Evolutionary conservation across 148 eudicot species (phyloP).

Genomic region (Nepenthes mirabilis): DNA sequence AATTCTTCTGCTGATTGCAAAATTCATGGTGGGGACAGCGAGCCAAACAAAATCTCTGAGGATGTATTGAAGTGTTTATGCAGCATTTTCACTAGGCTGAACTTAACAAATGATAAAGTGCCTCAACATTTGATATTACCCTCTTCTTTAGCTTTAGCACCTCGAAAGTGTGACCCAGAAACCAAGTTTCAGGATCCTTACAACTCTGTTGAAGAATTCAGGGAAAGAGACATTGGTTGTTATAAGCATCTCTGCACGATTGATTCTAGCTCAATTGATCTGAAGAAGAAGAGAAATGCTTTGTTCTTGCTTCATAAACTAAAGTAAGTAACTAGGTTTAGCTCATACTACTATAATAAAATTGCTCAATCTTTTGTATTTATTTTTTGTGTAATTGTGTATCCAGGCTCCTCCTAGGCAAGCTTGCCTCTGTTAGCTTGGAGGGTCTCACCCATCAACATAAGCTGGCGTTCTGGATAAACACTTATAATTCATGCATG

Average conservation of each 20-base stretch:
- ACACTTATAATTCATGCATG: slow-evolving; percentile 84
- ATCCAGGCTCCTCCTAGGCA: slow-evolving; percentile 61
- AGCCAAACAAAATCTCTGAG: slow-evolving; percentile 71
- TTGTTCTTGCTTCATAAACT: slow-evolving; percentile 70
- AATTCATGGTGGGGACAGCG: slow-evolving; percentile 34
- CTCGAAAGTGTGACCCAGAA: slow-evolving; percentile 16
- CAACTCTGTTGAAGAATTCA: slow-evolving; percentile 21
- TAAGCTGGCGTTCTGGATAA: slow-evolving; percentile 98
- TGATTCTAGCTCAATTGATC: slow-evolving; percentile 56
- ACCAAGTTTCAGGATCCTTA: slow-evolving; percentile 48
- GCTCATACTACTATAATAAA: not conserved
- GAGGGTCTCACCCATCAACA: slow-evolving; percentile 83
- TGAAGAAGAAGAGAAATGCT: slow-evolving; percentile 52
- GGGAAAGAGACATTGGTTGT: slow-evolving; percentile 51
- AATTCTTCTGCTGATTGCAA: slow-evolving; percentile 9
- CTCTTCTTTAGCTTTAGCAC: slow-evolving; percentile 21
- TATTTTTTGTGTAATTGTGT: not conserved
- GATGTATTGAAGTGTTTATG: slow-evolving; percentile 68
- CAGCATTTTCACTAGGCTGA: slow-evolving; percentile 55
- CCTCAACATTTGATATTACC: slow-evolving; percentile 24
- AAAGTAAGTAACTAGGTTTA: slow-evolving; percentile 36
- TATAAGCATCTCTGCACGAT: slow-evolving; percentile 43
- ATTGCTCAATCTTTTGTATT: not conserved
- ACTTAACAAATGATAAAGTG: slow-evolving; percentile 34
- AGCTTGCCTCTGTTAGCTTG: slow-evolving; percentile 55